These are phyloP conservation scores for Aspergillus glaucus DNA, from an alignment of 2,329 filamentous ascomycete species.

Conservation along the genomic window DNA sequence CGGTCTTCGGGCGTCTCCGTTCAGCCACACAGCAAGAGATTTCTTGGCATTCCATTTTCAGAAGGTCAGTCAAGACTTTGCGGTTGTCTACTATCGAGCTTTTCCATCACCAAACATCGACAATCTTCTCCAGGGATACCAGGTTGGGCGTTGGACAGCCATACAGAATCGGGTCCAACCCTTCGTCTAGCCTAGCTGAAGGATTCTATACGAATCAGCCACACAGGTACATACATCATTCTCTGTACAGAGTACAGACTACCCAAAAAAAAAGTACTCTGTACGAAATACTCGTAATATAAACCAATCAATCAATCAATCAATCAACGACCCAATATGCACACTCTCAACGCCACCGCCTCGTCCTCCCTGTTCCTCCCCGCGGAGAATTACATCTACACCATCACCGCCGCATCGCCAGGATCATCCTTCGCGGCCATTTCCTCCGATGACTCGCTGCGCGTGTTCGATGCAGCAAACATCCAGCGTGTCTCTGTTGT, in stretches of 20 bases:
- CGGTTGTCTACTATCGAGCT: not conserved
- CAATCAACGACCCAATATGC: conserved; percentile 17
- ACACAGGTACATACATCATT: too few relatives aligned
- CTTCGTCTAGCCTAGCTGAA: too few relatives aligned
- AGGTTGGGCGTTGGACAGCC: not conserved
- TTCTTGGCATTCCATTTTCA: conserved; percentile 1
- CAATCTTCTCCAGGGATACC: not conserved
- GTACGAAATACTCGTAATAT: not conserved
- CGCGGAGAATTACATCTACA: conserved; percentile 39
- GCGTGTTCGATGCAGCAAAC: conserved; percentile 32
- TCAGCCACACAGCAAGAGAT: not conserved
- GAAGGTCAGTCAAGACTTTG: not conserved
- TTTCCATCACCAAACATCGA: not conserved
- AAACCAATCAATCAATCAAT: not conserved
- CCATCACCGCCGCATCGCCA: conserved; percentile 25
- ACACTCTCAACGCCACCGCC: conserved; percentile 25
- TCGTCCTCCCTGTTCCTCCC: conserved; percentile 35
- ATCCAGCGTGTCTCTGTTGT: conserved; percentile 26
- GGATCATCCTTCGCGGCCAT: conserved; percentile 34
- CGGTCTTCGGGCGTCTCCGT: not conserved
- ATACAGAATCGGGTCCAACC: not conserved
- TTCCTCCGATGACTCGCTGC: conserved; percentile 41
- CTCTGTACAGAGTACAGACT: too few relatives aligned
- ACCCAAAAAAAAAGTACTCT: too few relatives aligned
- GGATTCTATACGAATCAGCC: too few relatives aligned